A percentile compares a stretch with the other conserved stretches of the same genome.
phyloP scores from a whole-genome alignment of 1,139 yeast genomes.

The Hansenula lynferdii region DNA sequence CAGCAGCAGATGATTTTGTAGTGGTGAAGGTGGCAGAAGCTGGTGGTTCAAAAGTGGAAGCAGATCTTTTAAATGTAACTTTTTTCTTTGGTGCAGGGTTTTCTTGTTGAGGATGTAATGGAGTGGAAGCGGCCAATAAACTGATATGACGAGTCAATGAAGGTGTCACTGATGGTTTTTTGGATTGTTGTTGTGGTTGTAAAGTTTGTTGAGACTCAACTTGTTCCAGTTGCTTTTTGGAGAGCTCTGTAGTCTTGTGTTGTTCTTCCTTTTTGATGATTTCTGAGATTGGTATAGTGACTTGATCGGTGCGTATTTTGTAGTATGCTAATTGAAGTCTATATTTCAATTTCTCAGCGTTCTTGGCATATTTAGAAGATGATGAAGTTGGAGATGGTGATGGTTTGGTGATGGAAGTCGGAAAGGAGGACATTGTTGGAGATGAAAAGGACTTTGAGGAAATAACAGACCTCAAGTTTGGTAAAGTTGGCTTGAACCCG shows the following conservation, averaged over 20 bases:
- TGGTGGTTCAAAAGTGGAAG: slow-evolving; percentile 1
- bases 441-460: slow-evolving; percentile 3
- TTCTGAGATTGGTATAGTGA: slow-evolving; percentile 23
- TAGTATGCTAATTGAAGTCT: slow-evolving; percentile 76
- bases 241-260: no score
- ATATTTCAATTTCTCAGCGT: slow-evolving; percentile 63
- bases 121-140: slow-evolving; percentile 32
- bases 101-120: slow-evolving; percentile 21
- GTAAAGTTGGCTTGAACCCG: slow-evolving; percentile 6
- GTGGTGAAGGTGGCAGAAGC: neutral
- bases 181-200: neutral
- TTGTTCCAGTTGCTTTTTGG: no score
- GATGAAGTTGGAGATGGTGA: neutral
- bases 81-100: slow-evolving; percentile 9
- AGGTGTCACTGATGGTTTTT: slow-evolving; percentile 13
- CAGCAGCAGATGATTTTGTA: slow-evolving; percentile 3
- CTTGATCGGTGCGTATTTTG: slow-evolving; percentile 60
- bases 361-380: slow-evolving; percentile 19
- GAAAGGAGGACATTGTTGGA: no score
- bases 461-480: slow-evolving; percentile 7
- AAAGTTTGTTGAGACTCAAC: neutral
- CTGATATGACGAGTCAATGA: slow-evolving; percentile 23
- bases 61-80: slow-evolving; percentile 13
- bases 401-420: no score
- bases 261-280: slow-evolving; percentile 11